Percentiles rank a stretch among this genome's conserved stretches.
These are phyloP conservation scores for Suhomyces anneliseae DNA, from an alignment of 1,139 yeast genomes.

Conservation along the genomic window DNA sequence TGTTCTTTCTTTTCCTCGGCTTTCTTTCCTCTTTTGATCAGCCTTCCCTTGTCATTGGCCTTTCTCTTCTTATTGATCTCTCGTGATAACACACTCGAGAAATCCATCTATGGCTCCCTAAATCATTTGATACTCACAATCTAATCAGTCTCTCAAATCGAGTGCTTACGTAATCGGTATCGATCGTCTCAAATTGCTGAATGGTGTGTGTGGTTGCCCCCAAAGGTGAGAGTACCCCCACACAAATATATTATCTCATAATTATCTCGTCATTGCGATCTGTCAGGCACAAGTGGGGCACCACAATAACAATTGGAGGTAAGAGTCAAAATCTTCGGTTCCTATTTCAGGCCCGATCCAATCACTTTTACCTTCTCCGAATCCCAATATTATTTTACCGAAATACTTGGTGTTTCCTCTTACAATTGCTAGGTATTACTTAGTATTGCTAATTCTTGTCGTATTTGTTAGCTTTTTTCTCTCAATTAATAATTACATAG, in stretches of 20 bases:
- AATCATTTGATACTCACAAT: neutral
- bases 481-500: neutral
- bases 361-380: too few relatives aligned
- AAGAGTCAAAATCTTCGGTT: too few relatives aligned
- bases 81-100: conserved; percentile 33
- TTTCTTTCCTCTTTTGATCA: neutral
- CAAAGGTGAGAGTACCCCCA: too few relatives aligned
- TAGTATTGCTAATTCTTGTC: too few relatives aligned
- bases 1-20: conserved; percentile 10
- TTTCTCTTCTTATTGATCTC: conserved; percentile 34
- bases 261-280: too few relatives aligned
- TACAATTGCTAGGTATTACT: too few relatives aligned
- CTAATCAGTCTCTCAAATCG: conserved; percentile 1
- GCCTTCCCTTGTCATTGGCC: neutral
- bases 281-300: too few relatives aligned
- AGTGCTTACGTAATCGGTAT: conserved; percentile 3
- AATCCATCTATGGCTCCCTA: conserved; percentile 24
- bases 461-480: neutral
- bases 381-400: neutral
- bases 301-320: too few relatives aligned
- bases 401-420: neutral
- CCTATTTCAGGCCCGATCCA: too few relatives aligned
- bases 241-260: too few relatives aligned
- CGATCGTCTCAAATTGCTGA: too few relatives aligned
- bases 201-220: too few relatives aligned